Percentiles rank a stretch among this genome's conserved stretches.
Conservation (phyloP, 2,329 filamentous ascomycete genomes). For the Periconia digitata region DNA sequence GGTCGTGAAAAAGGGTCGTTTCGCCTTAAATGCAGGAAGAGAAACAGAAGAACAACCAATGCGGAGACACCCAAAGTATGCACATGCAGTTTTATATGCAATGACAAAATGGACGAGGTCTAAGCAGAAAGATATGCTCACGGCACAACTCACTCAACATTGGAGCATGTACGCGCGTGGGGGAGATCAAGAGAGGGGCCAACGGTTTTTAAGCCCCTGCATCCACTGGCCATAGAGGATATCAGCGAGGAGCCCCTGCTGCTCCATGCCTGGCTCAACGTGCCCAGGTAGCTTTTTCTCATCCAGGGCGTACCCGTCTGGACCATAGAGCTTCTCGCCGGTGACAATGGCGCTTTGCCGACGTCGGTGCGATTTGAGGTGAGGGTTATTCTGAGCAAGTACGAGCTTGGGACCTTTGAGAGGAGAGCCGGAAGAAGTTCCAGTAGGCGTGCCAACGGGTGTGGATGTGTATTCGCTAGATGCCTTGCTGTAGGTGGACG, state of each 20-base stretch:
- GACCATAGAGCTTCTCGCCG: conserved; percentile 49
- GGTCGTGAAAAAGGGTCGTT: no score
- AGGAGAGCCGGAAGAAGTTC: conserved; percentile 44
- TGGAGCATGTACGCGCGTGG: not conserved
- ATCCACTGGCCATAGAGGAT: conserved; percentile 90
- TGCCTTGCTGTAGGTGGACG: conserved; percentile 18
- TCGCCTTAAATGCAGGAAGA: no score
- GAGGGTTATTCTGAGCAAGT: conserved; percentile 79
- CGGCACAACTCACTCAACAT: not conserved
- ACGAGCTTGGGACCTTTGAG: conserved; percentile 66
- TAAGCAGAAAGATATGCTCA: not conserved
- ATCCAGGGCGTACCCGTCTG: conserved; percentile 40
- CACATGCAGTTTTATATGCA: no score
- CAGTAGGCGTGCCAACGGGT: conserved; percentile 26
- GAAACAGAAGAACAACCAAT: no score
- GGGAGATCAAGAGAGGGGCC: conserved; percentile 34
- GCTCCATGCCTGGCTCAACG: conserved; percentile 77
- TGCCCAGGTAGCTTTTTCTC: conserved; percentile 61
- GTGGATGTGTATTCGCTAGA: conserved; percentile 25
- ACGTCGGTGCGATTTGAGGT: conserved; percentile 73
- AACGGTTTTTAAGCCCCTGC: conserved; percentile 68
- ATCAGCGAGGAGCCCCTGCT: conserved; percentile 84
- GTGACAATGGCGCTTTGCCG: conserved; percentile 45
- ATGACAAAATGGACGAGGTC: no score
- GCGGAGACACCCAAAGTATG: no score